Base-by-base conservation (phyloP, 768 basidiomycete species). In the Mycena indigotica region DNA sequence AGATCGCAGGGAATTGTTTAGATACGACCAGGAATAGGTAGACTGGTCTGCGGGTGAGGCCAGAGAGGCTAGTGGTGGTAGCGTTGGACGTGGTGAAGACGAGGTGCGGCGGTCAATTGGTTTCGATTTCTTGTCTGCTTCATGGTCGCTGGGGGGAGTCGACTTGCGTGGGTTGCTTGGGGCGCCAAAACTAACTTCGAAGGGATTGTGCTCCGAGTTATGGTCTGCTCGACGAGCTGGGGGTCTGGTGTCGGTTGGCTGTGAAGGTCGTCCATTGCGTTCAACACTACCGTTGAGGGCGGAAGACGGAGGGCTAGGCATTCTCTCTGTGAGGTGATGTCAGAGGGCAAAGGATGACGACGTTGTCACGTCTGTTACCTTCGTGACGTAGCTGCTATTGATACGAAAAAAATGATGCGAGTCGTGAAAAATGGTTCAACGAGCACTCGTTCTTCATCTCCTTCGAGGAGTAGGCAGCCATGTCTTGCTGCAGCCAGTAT, bases 41-140 rank as follows among this genome's bases (percentile, higher is more conserved):
- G 77, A 67, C n/a, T 70, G 73, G 62, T 85, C 87, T 12, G 85
- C 78, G 8, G 87, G 86, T 8, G 90, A 89, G 1, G 88, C 84
- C 57, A 94, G 87, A 53, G 89, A 78, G 15, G 89, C 86, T 55
- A 95, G 79, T 0, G 93, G 91, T 2, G 93, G 93, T 1, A 95
- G 85, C 55, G 88, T 82, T 10, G 89, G 89, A 62, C 91, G 85
- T n/a, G 66, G 76, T 46, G 77, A 80, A 56, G 80, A 79, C 6
- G 77, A 62, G 38, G 69, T 70, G 53, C 76, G 75, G 32, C 74
- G 71, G 29, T 73, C 73, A 19, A 77, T 71, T 2, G 46, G 3
- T 23, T 29, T 41, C 16, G 8, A 24, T 4, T 35, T n/a, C 54
- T 67, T 4, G 63, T 53, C 46, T n/a, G 16, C 6, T 13, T n/a